Base-by-base conservation (phyloP, 768 basidiomycete genomes). In the Sarcodon aspratus region DNA sequence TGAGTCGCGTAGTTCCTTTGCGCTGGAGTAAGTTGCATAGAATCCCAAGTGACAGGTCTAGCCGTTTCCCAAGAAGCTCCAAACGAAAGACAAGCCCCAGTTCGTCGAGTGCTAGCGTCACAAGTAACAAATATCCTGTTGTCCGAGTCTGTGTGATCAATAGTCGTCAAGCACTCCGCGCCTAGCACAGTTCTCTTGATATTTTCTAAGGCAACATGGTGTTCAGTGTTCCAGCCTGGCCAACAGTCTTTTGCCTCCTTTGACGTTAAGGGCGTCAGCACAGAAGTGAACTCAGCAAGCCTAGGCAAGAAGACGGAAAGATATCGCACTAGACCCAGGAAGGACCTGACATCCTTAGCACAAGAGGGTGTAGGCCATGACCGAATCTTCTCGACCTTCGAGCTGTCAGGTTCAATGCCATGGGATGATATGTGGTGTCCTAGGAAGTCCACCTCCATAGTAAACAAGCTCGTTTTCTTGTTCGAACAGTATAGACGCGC, bases 1-100 rank as follows among this genome's bases (percentile, higher is more conserved):
- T 71, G 69, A 0, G 62, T 58, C 0, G 66, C 65, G 46, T 71
- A 72, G 46, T 69, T 67, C 9, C 21, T 61, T 37, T 62, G 61
- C 1, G 69, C 66, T 9, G 54, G 53, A 34, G 55, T 61, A 17
- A 63, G 59, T 7, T 50, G 53, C 46, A 33, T 53, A 0, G 58
- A 73, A 13, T 64, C 58, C 51, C 67, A 63, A 36, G 65, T 55
- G 31, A 63, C 66, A 0, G 70, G 64, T 11, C 61, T 58, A 3
- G 67, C 61, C 0, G 46, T 53, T 11, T 61, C 55, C 57, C 65
- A 64, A 18, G 61, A 56, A 1, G 48, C 49, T 0, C 69, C 65
- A 50, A 55, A 66, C 1, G 58, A 57, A 2, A 69, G 54, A 0
- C 66, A 53, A 0, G 59, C 66, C 9, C 68, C 66, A 2, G 58